Percentiles rank a stretch among this genome's conserved stretches.
These are phyloP conservation scores for Saposhnikovia divaricata DNA, from an alignment of 129 eudicot species.

Conservation along the genomic window DNA sequence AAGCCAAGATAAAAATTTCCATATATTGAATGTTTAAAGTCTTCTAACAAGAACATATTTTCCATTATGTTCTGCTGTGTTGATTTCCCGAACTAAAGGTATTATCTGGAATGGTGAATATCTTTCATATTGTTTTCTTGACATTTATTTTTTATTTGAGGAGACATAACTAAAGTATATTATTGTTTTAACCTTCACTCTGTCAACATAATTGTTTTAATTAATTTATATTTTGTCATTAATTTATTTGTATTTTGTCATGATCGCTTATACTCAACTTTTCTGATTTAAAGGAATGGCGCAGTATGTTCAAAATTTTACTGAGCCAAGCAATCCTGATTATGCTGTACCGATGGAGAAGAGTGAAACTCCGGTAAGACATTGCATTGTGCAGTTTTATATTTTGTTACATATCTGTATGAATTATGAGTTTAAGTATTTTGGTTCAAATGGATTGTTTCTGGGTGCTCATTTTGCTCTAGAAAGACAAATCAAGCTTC, in stretches of 20 bases:
- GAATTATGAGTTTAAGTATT: not conserved
- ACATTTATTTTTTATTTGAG: no score
- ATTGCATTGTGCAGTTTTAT: constrained; percentile 4
- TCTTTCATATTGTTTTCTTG: no score
- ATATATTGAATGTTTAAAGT: not conserved
- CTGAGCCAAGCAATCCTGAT: constrained; percentile 73
- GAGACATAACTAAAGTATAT: no score
- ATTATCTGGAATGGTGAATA: no score
- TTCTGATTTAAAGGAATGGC: constrained; percentile 48
- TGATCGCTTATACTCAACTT: not conserved
- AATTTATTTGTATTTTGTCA: not conserved
- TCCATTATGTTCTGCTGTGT: no score
- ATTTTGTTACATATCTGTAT: not conserved
- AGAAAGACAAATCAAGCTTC: not conserved
- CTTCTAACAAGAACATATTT: no score
- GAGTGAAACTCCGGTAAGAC: constrained; percentile 86
- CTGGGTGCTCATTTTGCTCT: not conserved
- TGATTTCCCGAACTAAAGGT: no score
- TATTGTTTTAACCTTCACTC: not conserved
- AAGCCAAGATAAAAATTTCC: not conserved
- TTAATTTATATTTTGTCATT: not conserved
- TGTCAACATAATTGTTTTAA: not conserved
- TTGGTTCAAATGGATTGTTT: not conserved
- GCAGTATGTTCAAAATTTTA: constrained; percentile 66
- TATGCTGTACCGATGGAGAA: constrained; percentile 78